These are phyloP conservation scores for Ramaria sp. DNA, from an alignment of 768 basidiomycete genomes.

Conservation along the genomic window DNA sequence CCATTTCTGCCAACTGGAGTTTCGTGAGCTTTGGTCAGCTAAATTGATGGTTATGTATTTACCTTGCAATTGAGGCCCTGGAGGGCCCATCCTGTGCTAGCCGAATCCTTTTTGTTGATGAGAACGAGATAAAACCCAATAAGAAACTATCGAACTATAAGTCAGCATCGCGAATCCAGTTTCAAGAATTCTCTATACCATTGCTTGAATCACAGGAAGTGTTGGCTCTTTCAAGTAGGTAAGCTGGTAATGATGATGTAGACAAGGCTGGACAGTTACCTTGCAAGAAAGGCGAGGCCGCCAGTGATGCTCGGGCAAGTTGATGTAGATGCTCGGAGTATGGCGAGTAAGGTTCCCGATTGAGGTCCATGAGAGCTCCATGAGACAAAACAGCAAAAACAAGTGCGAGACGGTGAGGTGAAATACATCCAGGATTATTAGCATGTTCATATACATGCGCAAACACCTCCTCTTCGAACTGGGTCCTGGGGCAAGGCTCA, in stretches of 20 bases:
- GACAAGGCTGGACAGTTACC: background rate
- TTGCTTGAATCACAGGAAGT: constrained; percentile 6
- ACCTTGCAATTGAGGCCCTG: constrained; percentile 9
- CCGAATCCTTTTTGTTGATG: constrained; percentile 1
- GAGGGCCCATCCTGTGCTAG: constrained; percentile 4
- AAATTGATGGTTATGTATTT: background rate
- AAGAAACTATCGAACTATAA: background rate
- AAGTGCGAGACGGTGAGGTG: constrained; percentile 44
- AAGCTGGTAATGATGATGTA: background rate
- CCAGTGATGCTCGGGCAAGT: constrained; percentile 6
- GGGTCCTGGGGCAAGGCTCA: constrained; percentile 49
- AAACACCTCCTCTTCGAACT: constrained; percentile 52
- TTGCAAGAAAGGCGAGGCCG: constrained; percentile 6
- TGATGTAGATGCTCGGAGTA: constrained; percentile 7
- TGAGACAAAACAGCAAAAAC: constrained; percentile 60
- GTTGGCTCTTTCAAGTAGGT: constrained; percentile 1
- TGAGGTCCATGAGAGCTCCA: constrained; percentile 49
- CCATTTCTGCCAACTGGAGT: background rate
- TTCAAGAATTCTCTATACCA: background rate
- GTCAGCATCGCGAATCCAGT: background rate
- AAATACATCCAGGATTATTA: constrained; percentile 20
- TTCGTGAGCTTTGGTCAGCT: too few relatives aligned
- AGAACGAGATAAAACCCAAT: constrained; percentile 2
- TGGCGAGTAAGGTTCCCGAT: constrained; percentile 35
- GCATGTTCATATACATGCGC: constrained; percentile 36